Percentiles rank a stretch among this genome's conserved stretches.
Evolutionary conservation across 2,329 filamentous ascomycete species (phyloP).

Genomic region (Didymella keratinophila): DNA sequence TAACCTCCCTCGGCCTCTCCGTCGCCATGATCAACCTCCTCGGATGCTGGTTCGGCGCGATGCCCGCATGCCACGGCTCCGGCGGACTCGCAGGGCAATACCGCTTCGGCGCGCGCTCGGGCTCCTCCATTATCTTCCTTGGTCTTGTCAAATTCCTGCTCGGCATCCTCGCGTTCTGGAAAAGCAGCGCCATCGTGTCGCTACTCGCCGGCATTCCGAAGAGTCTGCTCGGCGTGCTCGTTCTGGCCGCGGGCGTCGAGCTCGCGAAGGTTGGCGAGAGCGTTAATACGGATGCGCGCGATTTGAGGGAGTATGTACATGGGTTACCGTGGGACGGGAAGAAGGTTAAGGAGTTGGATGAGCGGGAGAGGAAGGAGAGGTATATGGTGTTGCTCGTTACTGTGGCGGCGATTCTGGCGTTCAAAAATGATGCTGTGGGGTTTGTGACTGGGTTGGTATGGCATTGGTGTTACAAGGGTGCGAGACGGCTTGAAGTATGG

Average conservation of each 20-base stretch:
- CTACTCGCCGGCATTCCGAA: conserved; percentile 77
- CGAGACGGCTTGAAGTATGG: conserved; percentile 36
- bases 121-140: conserved; percentile 81
- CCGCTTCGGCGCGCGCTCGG: conserved; percentile 88
- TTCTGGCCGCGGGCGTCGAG: conserved; percentile 87
- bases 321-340: conserved; percentile 48
- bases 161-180: conserved; percentile 67
- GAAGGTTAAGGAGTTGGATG: conserved; percentile 63
- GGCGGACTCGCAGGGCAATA: conserved; percentile 91
- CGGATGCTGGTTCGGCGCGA: conserved; percentile 90
- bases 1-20: conserved; percentile 80
- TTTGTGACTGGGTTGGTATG: conserved; percentile 84
- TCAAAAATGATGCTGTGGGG: conserved; percentile 88
- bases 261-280: conserved; percentile 84
- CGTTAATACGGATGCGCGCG: conserved; percentile 76
- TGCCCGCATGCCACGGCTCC: conserved; percentile 94
- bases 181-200: conserved; percentile 75
- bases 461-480: conserved; percentile 68
- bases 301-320: conserved; percentile 57
- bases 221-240: conserved; percentile 82
- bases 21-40: conserved; percentile 84
- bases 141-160: conserved; percentile 78
- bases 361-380: conserved; percentile 74
- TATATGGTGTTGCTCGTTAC: conserved; percentile 94
- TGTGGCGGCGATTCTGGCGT: conserved; percentile 80